Evolutionary conservation across 202 grass and related monocot genomes (phyloP).

Genomic region (Cymbopogon flexuosus): DNA sequence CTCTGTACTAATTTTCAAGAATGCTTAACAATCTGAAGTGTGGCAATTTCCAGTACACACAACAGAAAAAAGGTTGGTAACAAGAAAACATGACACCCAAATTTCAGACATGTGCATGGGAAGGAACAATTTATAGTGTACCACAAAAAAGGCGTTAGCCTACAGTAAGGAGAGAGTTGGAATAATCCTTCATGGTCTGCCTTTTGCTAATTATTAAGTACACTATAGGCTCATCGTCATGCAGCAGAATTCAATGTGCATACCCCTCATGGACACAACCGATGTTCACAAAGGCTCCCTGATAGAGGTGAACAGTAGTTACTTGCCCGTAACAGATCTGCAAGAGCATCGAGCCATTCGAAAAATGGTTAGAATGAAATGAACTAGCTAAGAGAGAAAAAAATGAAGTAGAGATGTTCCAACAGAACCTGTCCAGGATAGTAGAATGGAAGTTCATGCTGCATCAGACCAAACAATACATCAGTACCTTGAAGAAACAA

Average conservation of each 20-base stretch:
- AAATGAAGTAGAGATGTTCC: conserved; percentile 24
- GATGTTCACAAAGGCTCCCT: conserved; percentile 94
- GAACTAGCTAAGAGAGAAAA: not conserved
- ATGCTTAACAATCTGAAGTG: not conserved
- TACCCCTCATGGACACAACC: conserved; percentile 91
- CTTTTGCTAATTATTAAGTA: not conserved
- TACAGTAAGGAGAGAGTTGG: not conserved
- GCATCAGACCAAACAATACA: conserved; percentile 46
- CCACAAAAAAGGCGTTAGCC: not conserved
- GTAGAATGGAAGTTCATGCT: conserved; percentile 98
- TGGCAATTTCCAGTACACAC: not conserved
- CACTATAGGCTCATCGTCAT: not conserved
- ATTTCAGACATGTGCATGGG: not conserved
- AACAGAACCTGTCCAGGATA: conserved; percentile 90
- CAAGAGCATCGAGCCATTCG: conserved; percentile 21
- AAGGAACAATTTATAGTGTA: not conserved
- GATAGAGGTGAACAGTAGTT: conserved; percentile 59
- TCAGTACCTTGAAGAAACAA: conserved; percentile 20
- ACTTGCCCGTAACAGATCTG: conserved; percentile 93
- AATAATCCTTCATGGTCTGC: not conserved
- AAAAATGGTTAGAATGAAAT: not conserved
- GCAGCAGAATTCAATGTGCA: conserved; percentile 14
- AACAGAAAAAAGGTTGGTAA: not conserved
- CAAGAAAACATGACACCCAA: not conserved
- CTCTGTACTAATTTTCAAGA: not conserved